These are phyloP conservation scores for Odontarrhena argentea DNA, from an alignment of 345 rosid species.

Conservation along the genomic window DNA sequence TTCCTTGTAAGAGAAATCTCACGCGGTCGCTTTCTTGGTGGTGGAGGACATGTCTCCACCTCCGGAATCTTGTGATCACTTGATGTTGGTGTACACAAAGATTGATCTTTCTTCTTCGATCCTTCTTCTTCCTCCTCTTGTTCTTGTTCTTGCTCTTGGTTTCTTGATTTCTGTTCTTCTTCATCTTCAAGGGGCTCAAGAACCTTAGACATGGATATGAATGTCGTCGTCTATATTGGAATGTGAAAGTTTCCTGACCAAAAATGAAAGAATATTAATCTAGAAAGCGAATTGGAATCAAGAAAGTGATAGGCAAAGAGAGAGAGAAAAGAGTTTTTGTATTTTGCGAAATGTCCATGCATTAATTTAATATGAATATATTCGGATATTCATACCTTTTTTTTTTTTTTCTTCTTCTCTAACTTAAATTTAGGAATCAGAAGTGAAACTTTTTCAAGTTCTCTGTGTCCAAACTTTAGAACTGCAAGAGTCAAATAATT, in stretches of 20 bases:
- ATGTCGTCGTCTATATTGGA: constrained; percentile 24
- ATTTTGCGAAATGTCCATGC: constrained; percentile 32
- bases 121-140: constrained; percentile 26
- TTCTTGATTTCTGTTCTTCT: constrained; percentile 25
- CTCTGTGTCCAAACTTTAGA: not conserved
- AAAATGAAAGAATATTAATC: constrained; percentile 28
- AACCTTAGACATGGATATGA: constrained; percentile 37
- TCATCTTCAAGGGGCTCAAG: constrained; percentile 35
- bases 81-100: constrained; percentile 40
- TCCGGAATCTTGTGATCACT: constrained; percentile 43
- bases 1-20: constrained; percentile 36
- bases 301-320: constrained; percentile 30
- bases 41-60: constrained; percentile 39
- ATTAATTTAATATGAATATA: constrained; percentile 33
- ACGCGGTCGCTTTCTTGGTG: constrained; percentile 41
- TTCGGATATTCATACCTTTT: constrained; percentile 18
- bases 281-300: constrained; percentile 28
- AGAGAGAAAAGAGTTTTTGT: constrained; percentile 17
- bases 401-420: not conserved
- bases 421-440: constrained; percentile 19
- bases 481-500: not conserved
- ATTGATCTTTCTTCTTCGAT: constrained; percentile 29
- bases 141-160: constrained; percentile 27
- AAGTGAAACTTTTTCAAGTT: constrained; percentile 30
- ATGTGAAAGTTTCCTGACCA: constrained; percentile 34